Evolutionary conservation across 2,329 filamentous ascomycete species (phyloP), one percentile per base, ranked within the genome.

Genomic region (Scytalidium lignicola): DNA sequence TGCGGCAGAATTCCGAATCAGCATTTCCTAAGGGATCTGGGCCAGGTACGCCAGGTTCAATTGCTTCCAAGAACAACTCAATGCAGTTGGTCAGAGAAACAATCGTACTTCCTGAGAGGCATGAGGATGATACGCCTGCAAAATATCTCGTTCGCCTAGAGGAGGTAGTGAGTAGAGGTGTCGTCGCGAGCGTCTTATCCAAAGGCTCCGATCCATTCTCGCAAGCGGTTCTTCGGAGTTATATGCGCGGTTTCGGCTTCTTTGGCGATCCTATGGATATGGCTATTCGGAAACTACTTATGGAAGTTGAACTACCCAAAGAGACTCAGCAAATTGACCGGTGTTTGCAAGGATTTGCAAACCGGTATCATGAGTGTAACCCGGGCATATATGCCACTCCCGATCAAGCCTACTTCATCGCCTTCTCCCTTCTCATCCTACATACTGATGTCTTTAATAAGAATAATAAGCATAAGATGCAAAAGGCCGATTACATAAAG

Each of bases 381-480:
- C 93, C 93, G 2, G 92, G 93, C 37, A 95, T 99, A 52, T 99
- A 95, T 68, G 80, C 86, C 20, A 85, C 85, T 28, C 83, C 90
- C 59, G 93, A 97, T 62, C 90, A 96, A 69, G 91, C 93, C n/a
- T 96, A 97, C 66, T 96, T 97, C 62, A 92, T 97, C 55, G 90
- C 92, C 15, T 99, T 99, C 65, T 97, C 92, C 2, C 83, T 99
- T 49, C 80, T 99, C 51, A 96, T 99, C 58, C 75, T 99, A 28
- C 93, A 99, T 61, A 97, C 93, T 0, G 93, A 99, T 64, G 89
- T 95, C n/a, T 97, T 97, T 80, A 99, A 99, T 75, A 96, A 95
- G 70, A 99, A 97, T 73, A 97, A 97, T 72, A 97, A 97, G 71
- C 82, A 93, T 67, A 99, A 99, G 70, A 99, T 99, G 93, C 90